Evolutionary conservation across 2,329 filamentous ascomycete species (phyloP).

Genomic region (Alternaria alternata): DNA sequence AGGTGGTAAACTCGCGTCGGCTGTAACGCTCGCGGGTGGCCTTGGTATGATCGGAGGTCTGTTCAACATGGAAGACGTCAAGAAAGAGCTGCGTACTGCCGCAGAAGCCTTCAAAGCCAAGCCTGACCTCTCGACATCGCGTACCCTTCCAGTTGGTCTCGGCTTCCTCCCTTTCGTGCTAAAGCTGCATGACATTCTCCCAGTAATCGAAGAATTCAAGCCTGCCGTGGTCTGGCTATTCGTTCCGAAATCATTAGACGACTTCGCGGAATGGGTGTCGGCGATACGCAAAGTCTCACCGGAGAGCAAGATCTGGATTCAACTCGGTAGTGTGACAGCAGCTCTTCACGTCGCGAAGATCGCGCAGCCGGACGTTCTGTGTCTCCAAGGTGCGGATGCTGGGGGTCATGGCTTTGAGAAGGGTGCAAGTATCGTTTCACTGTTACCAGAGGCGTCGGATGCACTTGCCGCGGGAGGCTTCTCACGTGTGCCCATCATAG

Average conservation of each 20-base stretch:
- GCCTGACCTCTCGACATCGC: constrained; percentile 20
- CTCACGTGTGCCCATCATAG: constrained; percentile 54
- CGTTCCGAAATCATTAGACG: constrained; percentile 60
- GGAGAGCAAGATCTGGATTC: constrained; percentile 63
- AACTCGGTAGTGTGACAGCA: constrained; percentile 67
- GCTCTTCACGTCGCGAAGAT: constrained; percentile 61
- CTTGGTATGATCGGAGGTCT: constrained; percentile 55
- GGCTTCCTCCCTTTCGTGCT: constrained; percentile 66
- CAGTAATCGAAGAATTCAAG: constrained; percentile 61
- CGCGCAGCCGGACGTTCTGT: constrained; percentile 64
- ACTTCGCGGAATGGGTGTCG: constrained; percentile 47
- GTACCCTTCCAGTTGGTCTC: constrained; percentile 62
- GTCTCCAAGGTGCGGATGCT: constrained; percentile 71
- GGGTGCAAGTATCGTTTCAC: constrained; percentile 63
- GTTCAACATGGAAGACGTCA: constrained; percentile 44
- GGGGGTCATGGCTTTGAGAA: constrained; percentile 69
- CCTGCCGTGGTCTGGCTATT: constrained; percentile 74
- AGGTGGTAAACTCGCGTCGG: constrained; percentile 63
- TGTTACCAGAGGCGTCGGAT: constrained; percentile 66
- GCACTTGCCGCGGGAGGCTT: constrained; percentile 51
- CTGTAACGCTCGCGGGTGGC: constrained; percentile 64
- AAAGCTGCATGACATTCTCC: constrained; percentile 57
- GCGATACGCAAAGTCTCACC: constrained; percentile 46
- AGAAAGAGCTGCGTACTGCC: constrained; percentile 39
- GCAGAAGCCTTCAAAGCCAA: constrained; percentile 20